Percentiles rank a stretch among this genome's conserved stretches.
Evolutionary conservation across 306 rosid species (phyloP).

Genomic region (Glycine soja): DNA sequence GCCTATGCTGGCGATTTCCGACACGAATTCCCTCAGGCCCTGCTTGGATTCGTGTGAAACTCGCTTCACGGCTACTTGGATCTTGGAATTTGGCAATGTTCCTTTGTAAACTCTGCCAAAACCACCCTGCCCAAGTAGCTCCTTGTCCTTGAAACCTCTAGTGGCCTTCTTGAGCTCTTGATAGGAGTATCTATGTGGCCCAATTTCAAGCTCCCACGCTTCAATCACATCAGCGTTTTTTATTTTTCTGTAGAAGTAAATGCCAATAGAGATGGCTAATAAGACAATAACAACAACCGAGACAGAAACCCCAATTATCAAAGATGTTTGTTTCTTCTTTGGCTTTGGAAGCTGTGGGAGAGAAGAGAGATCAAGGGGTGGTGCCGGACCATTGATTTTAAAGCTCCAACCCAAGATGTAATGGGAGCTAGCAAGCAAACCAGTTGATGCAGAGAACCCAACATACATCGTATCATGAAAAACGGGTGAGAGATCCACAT

Average conservation of each 20-base stretch:
- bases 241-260: constrained; percentile 57
- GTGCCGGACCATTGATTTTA: constrained; percentile 66
- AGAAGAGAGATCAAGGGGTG: constrained; percentile 63
- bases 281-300: constrained; percentile 41
- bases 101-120: constrained; percentile 87
- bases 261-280: constrained; percentile 42
- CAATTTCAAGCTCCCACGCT: constrained; percentile 81
- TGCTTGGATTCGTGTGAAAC: constrained; percentile 85
- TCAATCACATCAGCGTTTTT: constrained; percentile 77
- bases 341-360: constrained; percentile 71
- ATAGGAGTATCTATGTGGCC: constrained; percentile 89
- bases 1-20: constrained; percentile 87
- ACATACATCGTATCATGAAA: constrained; percentile 73
- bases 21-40: constrained; percentile 77
- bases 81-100: constrained; percentile 63
- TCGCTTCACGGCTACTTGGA: constrained; percentile 75
- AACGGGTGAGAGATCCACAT: constrained; percentile 66
- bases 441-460: constrained; percentile 91
- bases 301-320: constrained; percentile 54
- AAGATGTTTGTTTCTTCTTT: constrained; percentile 60
- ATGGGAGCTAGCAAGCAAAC: constrained; percentile 89
- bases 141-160: constrained; percentile 66
- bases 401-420: constrained; percentile 92
- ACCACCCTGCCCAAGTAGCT: constrained; percentile 79
- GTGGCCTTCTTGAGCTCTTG: constrained; percentile 83